Base-by-base conservation (phyloP, 352 stramenopile species). In the Phytophthora niederhauseri region DNA sequence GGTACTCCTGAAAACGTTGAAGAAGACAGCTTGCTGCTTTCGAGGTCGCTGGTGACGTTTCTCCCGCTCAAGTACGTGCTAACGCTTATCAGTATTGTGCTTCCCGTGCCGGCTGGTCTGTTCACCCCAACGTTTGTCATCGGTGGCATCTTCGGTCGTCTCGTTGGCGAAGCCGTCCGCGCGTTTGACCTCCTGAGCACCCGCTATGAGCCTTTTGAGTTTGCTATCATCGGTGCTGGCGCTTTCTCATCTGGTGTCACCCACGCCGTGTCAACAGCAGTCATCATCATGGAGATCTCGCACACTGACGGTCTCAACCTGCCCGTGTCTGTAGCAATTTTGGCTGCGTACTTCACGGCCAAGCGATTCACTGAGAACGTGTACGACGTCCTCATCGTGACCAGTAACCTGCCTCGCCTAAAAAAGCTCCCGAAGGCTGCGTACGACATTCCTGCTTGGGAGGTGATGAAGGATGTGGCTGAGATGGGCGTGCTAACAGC, bases 271-370 rank as follows among this genome's bases (percentile, higher is more conserved):
- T 97, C 88, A 11, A 98, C 91, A 0, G 95, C 94, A 22, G 92
- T 97, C 22, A 98, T 98, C 63, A 94, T 95, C 55, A 98, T 98
- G 84, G 95, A 98, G 72, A 84, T 98, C 57, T 96, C 87, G 11
- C 90, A 95, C 63, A 89, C 93, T 6, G 84, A 96, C 57, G 78
- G 84, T 12, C 75, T 98, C 17, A 92, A 93, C 24, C 66, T 97
- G n/a, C 91, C 91, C 24, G 84, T 97, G 15, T 95, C 87, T 1
- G 79, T 98, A 8, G 90, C 91, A 8, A 94, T 97, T 74, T 68
- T 98, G 50, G 82, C 93, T 22, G 89, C 91, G 2, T 97, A 97
- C 70, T 97, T 97, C 66, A 96, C 92, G 7, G 87, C 87, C 31
- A 95, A 95, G 56, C 76, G 91, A 20, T 97, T 98, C 64, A 94